Base-by-base conservation (phyloP, 768 basidiomycete genomes). In the Mycena pura region DNA sequence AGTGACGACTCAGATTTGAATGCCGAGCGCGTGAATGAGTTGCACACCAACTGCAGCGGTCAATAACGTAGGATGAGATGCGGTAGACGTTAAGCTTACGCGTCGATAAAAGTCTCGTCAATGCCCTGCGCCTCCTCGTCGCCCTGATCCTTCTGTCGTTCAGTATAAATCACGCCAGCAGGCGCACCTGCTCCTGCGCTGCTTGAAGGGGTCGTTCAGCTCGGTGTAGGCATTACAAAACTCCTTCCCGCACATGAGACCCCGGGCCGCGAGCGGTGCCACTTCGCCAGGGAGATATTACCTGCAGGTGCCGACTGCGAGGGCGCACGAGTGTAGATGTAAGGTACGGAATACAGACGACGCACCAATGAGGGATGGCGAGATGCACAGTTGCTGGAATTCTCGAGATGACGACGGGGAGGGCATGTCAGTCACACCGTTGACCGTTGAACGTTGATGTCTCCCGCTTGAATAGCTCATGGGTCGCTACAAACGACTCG, bases 281-380 rank as follows among this genome's bases (percentile, higher is more conserved):
- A 93, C 81, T 99, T 99, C 75, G 97, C 97, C 32, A 99, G 88
- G 3, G 97, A 97, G 96, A 98, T 97, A 99, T 99, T 66, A 99
- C 94, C 80, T 99, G 96, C 15, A 97, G 97, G 78, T 99, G 97
- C 28, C 97, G 63, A 96, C 95, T 91, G 66, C 9, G 51, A 19
- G n/a, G n/a, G n/a, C n/a, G n/a, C n/a, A 19, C 24, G 24, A 14
- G 38, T 55, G 21, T n/a, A n/a, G n/a, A n/a, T n/a, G n/a, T n/a
- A n/a, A n/a, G n/a, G n/a, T n/a, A n/a, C n/a, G n/a, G n/a, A n/a
- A n/a, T n/a, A n/a, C n/a, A n/a, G n/a, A n/a, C n/a, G 25, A 57
- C 82, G 46, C 67, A 90, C 92, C 89, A 67, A 99, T 99, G 84
- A 99, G 99, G 5, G 96, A 83, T 3, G 97, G 97, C 32, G 92